Base-by-base conservation (phyloP, 1,139 yeast genomes). In the Magnusiomyces tetraspermus region DNA sequence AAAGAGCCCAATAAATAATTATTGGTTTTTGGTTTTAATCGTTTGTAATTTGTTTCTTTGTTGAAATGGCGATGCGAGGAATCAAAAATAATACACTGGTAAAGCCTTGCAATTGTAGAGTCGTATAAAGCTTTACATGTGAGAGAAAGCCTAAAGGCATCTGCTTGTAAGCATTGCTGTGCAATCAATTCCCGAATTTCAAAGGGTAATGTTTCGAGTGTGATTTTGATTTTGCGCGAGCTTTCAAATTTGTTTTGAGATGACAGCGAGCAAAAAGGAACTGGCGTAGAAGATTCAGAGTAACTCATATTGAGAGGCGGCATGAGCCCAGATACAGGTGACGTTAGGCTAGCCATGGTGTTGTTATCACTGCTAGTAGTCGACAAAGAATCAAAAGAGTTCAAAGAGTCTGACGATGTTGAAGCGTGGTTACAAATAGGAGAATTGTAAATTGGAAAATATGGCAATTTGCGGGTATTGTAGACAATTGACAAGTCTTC, bases 131-230 rank as follows among this genome's bases (percentile, higher is more conserved):
- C 49, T 46, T 45, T 40, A 37, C 55, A 57, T 6, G 57, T 53
- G 38, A 61, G 41, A 42, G 59, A 56, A 4, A 61, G 53, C 37
- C 59, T 63, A 52, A 61, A 61, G 11, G 63, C 63, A 46, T 61
- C 64, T 24, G 61, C 57, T 47, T 61, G 63, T 10, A 49, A 50
- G 44, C 62, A 61, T 21, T 59, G 49, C 44, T 57, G 57, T 1
- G 62, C 61, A 36, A 61, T 59, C 15, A 52, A 50, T 38, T 50
- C 54, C 23, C 62, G 51, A 6, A 61, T 50, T 42, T 61, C 64
- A 41, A 55, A 75, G 69, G 80, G 76, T 71, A 69, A 73, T 71
- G 61, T 76, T 31, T 41, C 47, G 45, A 49, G 31, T 13, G 51
- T 36, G 15, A 36, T 6, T 6, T 19, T 19, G 23, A 11, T 26